Conservation (phyloP, 139 green algal species). For the Ettlia oleoabundans region DNA sequence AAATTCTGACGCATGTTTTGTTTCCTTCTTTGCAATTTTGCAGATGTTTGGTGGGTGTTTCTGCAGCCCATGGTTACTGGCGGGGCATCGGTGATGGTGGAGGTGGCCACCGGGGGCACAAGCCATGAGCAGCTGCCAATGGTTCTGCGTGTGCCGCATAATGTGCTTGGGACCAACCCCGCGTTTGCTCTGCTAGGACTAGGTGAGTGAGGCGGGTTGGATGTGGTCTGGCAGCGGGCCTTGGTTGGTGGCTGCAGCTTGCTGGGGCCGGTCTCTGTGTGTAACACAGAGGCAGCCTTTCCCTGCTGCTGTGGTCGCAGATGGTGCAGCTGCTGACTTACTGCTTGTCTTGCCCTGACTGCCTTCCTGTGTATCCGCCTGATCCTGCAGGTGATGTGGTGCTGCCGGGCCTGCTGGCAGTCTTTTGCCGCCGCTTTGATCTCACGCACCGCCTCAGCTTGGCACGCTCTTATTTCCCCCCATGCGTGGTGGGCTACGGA, state of each 20-base stretch:
- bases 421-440: slow-evolving; percentile 50
- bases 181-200: slow-evolving; percentile 52
- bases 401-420: slow-evolving; percentile 83
- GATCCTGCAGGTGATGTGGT: slow-evolving; percentile 69
- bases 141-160: slow-evolving; percentile 80
- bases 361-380: neutral
- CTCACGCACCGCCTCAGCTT: neutral
- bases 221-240: too few species aligned
- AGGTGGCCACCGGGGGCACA: slow-evolving; percentile 58
- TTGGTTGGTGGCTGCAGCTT: too few species aligned
- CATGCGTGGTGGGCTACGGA: slow-evolving; percentile 65
- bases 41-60: slow-evolving; percentile 96
- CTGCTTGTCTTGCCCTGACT: neutral
- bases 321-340: neutral
- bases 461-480: slow-evolving; percentile 58
- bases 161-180: slow-evolving; percentile 11
- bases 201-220: neutral
- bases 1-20: neutral
- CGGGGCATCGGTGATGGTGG: slow-evolving; percentile 89
- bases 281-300: too few species aligned
- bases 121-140: slow-evolving; percentile 78
- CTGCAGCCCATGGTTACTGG: slow-evolving; percentile 85
- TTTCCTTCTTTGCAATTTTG: neutral
- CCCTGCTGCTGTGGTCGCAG: too few species aligned
- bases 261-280: too few species aligned